Evolutionary conservation across 208 protist species (phyloP), one percentile per base, ranked within the genome.

Genomic region (Leishmania turanica): DNA sequence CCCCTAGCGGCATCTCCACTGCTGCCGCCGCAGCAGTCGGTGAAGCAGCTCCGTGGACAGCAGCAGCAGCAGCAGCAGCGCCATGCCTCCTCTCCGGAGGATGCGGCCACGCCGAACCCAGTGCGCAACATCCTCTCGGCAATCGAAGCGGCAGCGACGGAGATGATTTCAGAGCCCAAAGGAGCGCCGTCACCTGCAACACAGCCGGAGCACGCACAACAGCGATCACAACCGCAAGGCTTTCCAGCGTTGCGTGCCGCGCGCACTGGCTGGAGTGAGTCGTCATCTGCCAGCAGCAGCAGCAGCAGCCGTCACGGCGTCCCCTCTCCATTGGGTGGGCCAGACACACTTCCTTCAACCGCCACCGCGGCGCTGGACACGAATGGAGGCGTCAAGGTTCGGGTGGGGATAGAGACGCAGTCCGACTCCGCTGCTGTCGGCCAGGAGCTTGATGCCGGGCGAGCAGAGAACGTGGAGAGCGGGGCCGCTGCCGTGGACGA

Each of bases 101-200:
- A 45, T 49, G 21, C 53, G 24, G 24, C 34, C 74, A 68, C 40
- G 40, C 74, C 56, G 31, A 47, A 82, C 68, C 82, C 82, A 15
- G 66, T 51, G 37, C 82, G 82, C 27, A 80, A 54, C 68, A 86
- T 86, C 31, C 82, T 82, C 3, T 74, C 78, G 5, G 78, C 78
- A 0, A 64, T 82, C 51, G 82, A 86, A 66, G 82, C 82, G 45
- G 82, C 77, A 34, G 82, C 78, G n/a, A 76, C 56, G 37, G 78
- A 86, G n/a, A 64, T 64, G 0, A 45, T 66, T 24, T 81, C 71
- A 34, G 75, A 66, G 51, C 24, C 60, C 58, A 34, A 73, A n/a
- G 71, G 0, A 15, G 37, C 7, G 5, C 9, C 6, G 49, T 62
- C 31, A 15, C 58, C 54, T 6, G 27, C 3, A 15, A 6, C 64